A percentile compares a stretch with the other conserved stretches of the same genome.
phyloP scores from a whole-genome alignment of 2,329 filamentous ascomycete species.

The Penicillium sp. region DNA sequence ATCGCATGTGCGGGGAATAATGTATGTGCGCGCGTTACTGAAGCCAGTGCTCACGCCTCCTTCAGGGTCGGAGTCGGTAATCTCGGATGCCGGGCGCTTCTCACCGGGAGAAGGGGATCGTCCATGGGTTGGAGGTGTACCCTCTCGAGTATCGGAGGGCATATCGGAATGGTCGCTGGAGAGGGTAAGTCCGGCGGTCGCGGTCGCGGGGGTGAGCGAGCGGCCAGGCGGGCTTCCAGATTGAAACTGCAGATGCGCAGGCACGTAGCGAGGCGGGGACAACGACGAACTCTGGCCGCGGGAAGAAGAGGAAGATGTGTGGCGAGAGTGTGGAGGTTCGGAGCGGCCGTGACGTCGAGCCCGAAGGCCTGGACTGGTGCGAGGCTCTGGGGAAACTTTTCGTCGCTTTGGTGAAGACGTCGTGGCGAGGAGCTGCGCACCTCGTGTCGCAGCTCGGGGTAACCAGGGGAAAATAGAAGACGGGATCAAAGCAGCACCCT shows the following conservation, averaged over 20 bases:
- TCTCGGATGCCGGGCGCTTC: conserved; percentile 37
- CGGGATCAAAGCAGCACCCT: conserved; percentile 4
- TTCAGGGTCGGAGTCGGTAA: conserved; percentile 28
- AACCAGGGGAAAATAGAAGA: conserved; percentile 13
- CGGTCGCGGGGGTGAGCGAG: conserved; percentile 47
- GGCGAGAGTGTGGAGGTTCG: conserved; percentile 24
- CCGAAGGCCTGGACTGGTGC: conserved; percentile 39
- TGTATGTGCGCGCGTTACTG: conserved; percentile 11
- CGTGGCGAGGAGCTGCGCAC: conserved; percentile 49
- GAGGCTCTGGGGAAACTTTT: conserved; percentile 45
- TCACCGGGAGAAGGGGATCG: conserved; percentile 36
- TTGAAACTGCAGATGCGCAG: conserved; percentile 56
- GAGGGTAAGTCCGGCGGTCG: conserved; percentile 53
- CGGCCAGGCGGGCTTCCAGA: conserved; percentile 35
- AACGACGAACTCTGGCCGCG: conserved; percentile 30
- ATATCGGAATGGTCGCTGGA: conserved; percentile 48
- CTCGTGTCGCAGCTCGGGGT: conserved; percentile 44
- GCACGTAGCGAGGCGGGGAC: conserved; percentile 49
- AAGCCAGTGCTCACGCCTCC: conserved; percentile 19
- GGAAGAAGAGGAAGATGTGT: conserved; percentile 25
- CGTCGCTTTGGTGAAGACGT: conserved; percentile 52
- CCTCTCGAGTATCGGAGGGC: conserved; percentile 37
- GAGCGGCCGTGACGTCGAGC: conserved; percentile 38
- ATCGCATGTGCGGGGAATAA: conserved; percentile 23
- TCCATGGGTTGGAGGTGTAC: conserved; percentile 23